These are phyloP conservation scores for Entomortierella parvispora DNA, from an alignment of 192 early-diverging fungal species.

Conservation along the genomic window DNA sequence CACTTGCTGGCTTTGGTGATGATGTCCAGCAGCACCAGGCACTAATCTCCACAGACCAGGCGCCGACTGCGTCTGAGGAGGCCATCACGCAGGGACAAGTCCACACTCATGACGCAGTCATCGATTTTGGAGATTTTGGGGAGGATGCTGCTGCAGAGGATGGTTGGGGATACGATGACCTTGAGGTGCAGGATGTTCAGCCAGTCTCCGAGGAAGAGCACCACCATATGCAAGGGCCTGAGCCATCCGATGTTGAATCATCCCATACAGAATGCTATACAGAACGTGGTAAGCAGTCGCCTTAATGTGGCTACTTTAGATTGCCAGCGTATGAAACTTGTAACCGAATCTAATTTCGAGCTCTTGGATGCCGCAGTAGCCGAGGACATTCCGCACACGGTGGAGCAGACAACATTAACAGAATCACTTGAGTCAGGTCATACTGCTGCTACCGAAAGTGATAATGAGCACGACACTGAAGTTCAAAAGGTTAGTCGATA, in stretches of 20 bases:
- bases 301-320: no score
- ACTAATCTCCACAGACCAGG: no score
- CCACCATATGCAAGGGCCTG: background rate
- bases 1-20: no score
- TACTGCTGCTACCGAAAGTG: background rate
- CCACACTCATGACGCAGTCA: constrained; percentile 1
- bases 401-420: no score
- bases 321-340: background rate
- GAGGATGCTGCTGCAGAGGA: no score
- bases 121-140: background rate
- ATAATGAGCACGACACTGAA: constrained; percentile 42
- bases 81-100: background rate
- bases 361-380: no score
- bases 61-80: no score
- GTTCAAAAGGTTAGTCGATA: constrained; percentile 25
- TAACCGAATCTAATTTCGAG: no score
- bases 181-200: background rate
- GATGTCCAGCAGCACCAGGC: no score
- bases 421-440: background rate
- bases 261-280: background rate
- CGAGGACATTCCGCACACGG: no score
- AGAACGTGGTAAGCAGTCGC: no score
- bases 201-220: background rate
- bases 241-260: no score
- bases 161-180: constrained; percentile 34